phyloP scores from a whole-genome alignment of 768 basidiomycete genomes.

The Exsudoporus frostii region DNA sequence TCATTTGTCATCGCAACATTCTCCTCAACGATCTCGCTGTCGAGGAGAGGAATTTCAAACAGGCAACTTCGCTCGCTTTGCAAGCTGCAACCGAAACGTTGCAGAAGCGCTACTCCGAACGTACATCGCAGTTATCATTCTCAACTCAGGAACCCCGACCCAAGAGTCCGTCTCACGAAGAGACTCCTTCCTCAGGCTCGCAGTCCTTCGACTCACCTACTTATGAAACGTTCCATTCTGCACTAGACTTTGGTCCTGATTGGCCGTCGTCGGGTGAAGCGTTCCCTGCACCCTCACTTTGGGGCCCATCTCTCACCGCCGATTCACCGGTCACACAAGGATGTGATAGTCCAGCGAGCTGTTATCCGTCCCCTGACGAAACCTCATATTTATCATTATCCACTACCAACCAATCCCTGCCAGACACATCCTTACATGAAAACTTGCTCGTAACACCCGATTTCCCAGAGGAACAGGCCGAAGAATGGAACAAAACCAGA shows the following conservation, averaged over 20 bases:
- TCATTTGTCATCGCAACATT: conserved; percentile 73
- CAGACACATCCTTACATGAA: conserved; percentile 37
- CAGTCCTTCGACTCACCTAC: conserved; percentile 43
- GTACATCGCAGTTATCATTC: conserved; percentile 32
- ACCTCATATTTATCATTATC: conserved; percentile 23
- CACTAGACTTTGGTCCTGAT: conserved; percentile 52
- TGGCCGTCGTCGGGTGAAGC: conserved; percentile 46
- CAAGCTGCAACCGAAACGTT: conserved; percentile 69
- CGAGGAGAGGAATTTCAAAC: conserved; percentile 64
- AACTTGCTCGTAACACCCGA: conserved; percentile 46
- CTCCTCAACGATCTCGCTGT: conserved; percentile 71
- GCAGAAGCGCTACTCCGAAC: conserved; percentile 39
- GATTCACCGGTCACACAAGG: conserved; percentile 35
- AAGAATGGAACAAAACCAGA: conserved; percentile 84
- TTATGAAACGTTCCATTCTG: conserved; percentile 66
- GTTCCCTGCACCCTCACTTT: conserved; percentile 31
- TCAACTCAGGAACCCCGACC: conserved; percentile 29
- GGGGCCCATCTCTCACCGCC: conserved; percentile 28
- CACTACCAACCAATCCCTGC: conserved; percentile 18
- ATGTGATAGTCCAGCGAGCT: conserved; percentile 31
- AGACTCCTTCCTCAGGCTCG: conserved; percentile 8
- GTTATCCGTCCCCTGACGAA: conserved; percentile 30
- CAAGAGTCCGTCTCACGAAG: conserved; percentile 14
- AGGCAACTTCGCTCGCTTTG: conserved; percentile 67
- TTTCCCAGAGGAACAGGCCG: conserved; percentile 65